phyloP scores from a whole-genome alignment of 139 green algal species.

The Closterium sp. region DNA sequence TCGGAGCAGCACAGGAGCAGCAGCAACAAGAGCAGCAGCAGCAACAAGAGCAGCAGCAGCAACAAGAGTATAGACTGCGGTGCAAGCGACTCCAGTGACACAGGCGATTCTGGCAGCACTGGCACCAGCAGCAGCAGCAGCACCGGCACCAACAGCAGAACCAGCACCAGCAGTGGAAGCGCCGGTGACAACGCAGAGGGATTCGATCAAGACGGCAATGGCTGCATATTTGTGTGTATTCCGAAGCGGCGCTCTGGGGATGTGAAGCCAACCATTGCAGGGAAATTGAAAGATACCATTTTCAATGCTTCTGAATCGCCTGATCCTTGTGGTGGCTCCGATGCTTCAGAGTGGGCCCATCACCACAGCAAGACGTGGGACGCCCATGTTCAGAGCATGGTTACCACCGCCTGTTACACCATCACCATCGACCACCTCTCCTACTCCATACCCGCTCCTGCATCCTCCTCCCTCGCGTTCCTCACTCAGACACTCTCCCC shows the following conservation, averaged over 20 bases:
- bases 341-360: too few relatives aligned
- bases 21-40: not conserved
- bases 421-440: slow-evolving; percentile 10
- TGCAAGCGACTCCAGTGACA: not conserved
- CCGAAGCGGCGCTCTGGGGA: too few relatives aligned
- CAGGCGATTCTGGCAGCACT: not conserved
- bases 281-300: too few relatives aligned
- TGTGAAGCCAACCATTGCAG: too few relatives aligned
- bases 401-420: not conserved
- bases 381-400: not conserved
- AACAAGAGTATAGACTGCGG: too few relatives aligned
- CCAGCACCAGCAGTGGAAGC: not conserved
- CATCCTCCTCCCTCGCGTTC: not conserved
- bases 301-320: too few relatives aligned
- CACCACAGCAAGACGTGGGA: not conserved
- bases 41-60: not conserved
- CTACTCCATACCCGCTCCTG: slow-evolving; percentile 5
- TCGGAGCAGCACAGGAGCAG: not conserved
- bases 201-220: not conserved
- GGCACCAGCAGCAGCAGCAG: not conserved
- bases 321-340: too few relatives aligned
- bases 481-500: not conserved
- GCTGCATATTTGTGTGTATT: too few relatives aligned
- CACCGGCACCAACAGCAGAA: not conserved
- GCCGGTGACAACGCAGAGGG: not conserved